phyloP scores from a whole-genome alignment of 352 stramenopile species.

The Peronospora destructor region DNA sequence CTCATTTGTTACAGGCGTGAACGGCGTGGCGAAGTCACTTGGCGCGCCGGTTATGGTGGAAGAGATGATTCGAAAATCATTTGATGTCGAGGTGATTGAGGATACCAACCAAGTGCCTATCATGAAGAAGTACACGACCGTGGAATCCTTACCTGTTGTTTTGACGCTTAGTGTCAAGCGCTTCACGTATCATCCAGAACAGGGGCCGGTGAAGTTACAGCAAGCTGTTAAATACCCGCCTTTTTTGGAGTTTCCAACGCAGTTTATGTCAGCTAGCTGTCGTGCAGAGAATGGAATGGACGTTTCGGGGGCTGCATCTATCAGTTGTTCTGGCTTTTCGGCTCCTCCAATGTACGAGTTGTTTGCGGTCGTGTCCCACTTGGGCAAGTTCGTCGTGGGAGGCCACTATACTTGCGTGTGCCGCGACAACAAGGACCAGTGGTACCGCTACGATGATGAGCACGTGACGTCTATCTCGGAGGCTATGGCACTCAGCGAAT shows the following conservation, averaged over 20 bases:
- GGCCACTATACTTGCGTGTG: slow-evolving; percentile 82
- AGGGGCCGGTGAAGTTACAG: slow-evolving; percentile 72
- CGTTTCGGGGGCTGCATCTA: slow-evolving; percentile 4
- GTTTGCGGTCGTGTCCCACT: slow-evolving; percentile 77
- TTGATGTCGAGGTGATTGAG: slow-evolving; percentile 71
- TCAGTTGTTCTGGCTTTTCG: slow-evolving; percentile 27
- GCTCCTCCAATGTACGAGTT: slow-evolving; percentile 65
- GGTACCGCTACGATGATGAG: slow-evolving; percentile 81
- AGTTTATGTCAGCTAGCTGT: slow-evolving; percentile 60
- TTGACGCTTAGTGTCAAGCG: slow-evolving; percentile 80
- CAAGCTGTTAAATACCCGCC: slow-evolving; percentile 79
- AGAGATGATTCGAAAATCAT: slow-evolving; percentile 71
- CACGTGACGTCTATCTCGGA: slow-evolving; percentile 73
- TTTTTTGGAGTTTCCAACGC: slow-evolving; percentile 60
- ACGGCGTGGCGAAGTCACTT: slow-evolving; percentile 32
- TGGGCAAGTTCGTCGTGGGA: slow-evolving; percentile 73
- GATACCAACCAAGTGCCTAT: slow-evolving; percentile 36
- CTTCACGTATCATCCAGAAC: slow-evolving; percentile 78
- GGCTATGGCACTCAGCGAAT: slow-evolving; percentile 57
- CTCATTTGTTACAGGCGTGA: slow-evolving; percentile 30
- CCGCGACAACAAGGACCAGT: slow-evolving; percentile 85
- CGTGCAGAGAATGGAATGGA: slow-evolving; percentile 44
- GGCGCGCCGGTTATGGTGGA: slow-evolving; percentile 46
- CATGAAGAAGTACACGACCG: slow-evolving; percentile 68
- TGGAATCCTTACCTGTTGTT: slow-evolving; percentile 72